Base-by-base conservation (phyloP, 805 yeast species). In the Metschnikowia peoriensis region DNA sequence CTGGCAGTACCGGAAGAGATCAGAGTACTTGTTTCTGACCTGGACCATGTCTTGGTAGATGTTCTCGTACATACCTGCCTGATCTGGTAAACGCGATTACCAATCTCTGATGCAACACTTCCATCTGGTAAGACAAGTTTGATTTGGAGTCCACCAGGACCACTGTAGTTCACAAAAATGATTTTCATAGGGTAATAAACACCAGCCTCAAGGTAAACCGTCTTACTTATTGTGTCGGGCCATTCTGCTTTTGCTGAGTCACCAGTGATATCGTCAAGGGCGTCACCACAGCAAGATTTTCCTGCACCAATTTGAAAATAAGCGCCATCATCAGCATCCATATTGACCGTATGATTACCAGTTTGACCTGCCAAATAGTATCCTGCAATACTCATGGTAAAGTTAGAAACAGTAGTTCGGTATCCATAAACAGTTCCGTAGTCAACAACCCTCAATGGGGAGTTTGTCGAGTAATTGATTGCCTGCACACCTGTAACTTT, bases 121-220 rank as follows among this genome's bases (percentile, higher is more conserved):
- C 53, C 50, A 8, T 28, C 42, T 22, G 58, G 58, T 7, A 22
- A 29, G 10, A 14, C 10, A 38, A 41, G 46, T 4, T 37, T 28
- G 3, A 53, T 22, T 2, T 35, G 11, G 8, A 54, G 49, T n/a
- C 58, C 56, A 8, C 39, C 47, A 27, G 48, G 46, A 8, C 46
- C 49, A 16, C 28, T 17, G 55, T 55, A 54, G 49, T 55, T 53
- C 45, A 50, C 51, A 34, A 27, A 48, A n/a, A 55, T 51, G 17
- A 55, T 37, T 28, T 41, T 46, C n/a, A 53, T 38, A 2, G 59
- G 56, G 39, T 53, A 55, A 12, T 41, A 51, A 4, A 28, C 35
- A 11, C 48, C 45, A 1, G 27, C 51, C 12, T 27, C 29, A 14
- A 55, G 52, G 16, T 35, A n/a, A 28, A 53, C 40, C 6, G 37